These are phyloP conservation scores for Candida wancherniae DNA, from an alignment of 805 yeast genomes.

Conservation along the genomic window DNA sequence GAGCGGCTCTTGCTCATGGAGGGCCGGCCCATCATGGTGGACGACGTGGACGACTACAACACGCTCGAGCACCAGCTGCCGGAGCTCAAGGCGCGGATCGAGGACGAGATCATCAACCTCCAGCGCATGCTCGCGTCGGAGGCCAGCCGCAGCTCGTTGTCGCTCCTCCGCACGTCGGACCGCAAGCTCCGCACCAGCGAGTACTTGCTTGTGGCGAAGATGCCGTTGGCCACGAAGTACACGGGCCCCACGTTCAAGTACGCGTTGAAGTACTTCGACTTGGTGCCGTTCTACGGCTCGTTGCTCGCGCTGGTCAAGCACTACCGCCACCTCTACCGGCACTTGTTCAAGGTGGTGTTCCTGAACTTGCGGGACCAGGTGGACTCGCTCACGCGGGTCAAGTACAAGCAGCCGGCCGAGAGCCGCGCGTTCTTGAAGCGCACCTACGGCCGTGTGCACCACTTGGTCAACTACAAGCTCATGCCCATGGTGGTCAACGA, in stretches of 20 bases:
- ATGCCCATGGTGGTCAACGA: constrained; percentile 21
- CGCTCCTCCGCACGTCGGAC: constrained; percentile 12
- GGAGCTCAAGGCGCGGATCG: constrained; percentile 19
- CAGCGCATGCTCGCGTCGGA: constrained; percentile 19
- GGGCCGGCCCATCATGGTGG: constrained; percentile 23
- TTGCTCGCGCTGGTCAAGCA: constrained; percentile 22
- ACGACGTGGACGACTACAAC: constrained; percentile 27
- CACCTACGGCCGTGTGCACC: constrained; percentile 23
- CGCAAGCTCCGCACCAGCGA: constrained; percentile 25
- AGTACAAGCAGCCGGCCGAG: constrained; percentile 28
- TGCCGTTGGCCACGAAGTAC: constrained; percentile 11
- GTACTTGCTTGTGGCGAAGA: constrained; percentile 19
- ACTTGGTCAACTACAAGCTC: constrained; percentile 24
- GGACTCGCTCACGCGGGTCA: constrained; percentile 32
- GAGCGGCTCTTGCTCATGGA: constrained; percentile 12
- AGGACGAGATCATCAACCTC: constrained; percentile 26
- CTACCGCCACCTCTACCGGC: constrained; percentile 23
- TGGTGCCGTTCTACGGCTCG: constrained; percentile 32
- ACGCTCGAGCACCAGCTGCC: constrained; percentile 12
- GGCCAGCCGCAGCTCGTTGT: constrained; percentile 25
- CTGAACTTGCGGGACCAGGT: constrained; percentile 36
- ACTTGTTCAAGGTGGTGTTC: constrained; percentile 32
- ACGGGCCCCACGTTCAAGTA: constrained; percentile 23
- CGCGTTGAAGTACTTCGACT: constrained; percentile 27
- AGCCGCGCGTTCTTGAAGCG: constrained; percentile 25